These are phyloP conservation scores for Coemansia sp. DNA, from an alignment of 192 early-diverging fungal genomes.

Conservation along the genomic window DNA sequence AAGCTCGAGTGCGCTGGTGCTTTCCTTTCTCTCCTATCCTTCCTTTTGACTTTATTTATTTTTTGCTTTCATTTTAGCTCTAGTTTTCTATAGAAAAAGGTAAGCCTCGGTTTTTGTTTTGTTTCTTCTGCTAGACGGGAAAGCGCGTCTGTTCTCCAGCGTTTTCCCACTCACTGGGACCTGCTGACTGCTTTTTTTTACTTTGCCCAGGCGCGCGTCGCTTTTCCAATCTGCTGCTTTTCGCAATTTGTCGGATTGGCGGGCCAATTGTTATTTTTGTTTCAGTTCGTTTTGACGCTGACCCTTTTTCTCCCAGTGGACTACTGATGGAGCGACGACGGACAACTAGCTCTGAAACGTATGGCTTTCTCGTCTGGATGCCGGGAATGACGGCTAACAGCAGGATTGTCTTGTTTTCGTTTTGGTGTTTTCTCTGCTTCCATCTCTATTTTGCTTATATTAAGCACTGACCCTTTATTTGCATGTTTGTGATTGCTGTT, in stretches of 20 bases:
- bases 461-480: no score
- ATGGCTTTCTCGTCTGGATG: background rate
- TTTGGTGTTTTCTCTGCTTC: background rate
- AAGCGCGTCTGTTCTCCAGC: constrained; percentile 1
- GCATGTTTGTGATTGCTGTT: background rate
- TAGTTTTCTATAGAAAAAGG: constrained; percentile 24
- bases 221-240: constrained; percentile 12
- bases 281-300: background rate
- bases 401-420: background rate
- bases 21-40: constrained; percentile 10
- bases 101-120: constrained; percentile 4
- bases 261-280: background rate
- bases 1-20: background rate
- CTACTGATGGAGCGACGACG: background rate
- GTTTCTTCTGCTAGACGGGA: background rate
- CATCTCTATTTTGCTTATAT: no score
- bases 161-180: background rate
- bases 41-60: constrained; percentile 18
- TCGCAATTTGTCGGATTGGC: background rate
- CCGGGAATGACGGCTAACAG: background rate
- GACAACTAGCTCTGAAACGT: background rate
- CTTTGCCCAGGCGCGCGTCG: background rate
- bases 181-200: constrained; percentile 4
- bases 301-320: background rate
- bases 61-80: constrained; percentile 16